Percentiles rank a stretch among this genome's conserved stretches.
phyloP scores from a whole-genome alignment of 257 asterid genomes.

The Jasminum sambac region DNA sequence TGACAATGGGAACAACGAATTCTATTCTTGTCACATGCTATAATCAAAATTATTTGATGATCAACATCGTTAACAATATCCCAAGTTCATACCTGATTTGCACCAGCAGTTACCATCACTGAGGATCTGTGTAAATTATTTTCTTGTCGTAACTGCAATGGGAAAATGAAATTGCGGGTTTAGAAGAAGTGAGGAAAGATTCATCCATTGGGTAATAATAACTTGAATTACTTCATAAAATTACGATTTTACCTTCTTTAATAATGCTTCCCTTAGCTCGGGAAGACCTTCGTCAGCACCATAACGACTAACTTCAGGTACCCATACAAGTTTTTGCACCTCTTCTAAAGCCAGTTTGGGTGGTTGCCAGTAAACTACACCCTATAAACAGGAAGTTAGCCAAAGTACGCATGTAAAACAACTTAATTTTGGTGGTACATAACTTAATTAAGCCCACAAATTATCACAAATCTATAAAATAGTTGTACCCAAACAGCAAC shows the following conservation, averaged over 20 bases:
- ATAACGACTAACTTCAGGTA: constrained; percentile 81
- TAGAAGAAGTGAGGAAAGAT: constrained; percentile 5
- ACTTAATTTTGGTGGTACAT: not conserved
- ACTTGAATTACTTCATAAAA: constrained; percentile 3
- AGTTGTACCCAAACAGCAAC: not conserved
- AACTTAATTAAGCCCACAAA: constrained; percentile 1
- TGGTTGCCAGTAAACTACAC: constrained; percentile 96
- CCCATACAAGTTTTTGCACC: constrained; percentile 73
- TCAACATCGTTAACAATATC: too few species aligned
- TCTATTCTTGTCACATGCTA: not conserved
- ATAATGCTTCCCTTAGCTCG: constrained; percentile 83
- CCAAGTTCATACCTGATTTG: constrained; percentile 72
- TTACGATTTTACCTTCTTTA: constrained; percentile 53
- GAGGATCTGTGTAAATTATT: constrained; percentile 75
- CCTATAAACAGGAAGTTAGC: constrained; percentile 44
- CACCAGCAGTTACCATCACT: constrained; percentile 99
- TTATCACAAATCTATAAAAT: not conserved
- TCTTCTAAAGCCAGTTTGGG: constrained; percentile 80
- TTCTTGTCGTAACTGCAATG: constrained; percentile 63
- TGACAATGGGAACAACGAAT: not conserved
- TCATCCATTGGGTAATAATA: constrained; percentile 11
- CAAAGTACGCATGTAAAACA: not conserved
- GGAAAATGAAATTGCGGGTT: constrained; percentile 11
- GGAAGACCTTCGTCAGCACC: constrained; percentile 97
- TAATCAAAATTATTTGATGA: not conserved